Evolutionary conservation across 306 rosid genomes (phyloP).

Genomic region (Castanospermum australe): DNA sequence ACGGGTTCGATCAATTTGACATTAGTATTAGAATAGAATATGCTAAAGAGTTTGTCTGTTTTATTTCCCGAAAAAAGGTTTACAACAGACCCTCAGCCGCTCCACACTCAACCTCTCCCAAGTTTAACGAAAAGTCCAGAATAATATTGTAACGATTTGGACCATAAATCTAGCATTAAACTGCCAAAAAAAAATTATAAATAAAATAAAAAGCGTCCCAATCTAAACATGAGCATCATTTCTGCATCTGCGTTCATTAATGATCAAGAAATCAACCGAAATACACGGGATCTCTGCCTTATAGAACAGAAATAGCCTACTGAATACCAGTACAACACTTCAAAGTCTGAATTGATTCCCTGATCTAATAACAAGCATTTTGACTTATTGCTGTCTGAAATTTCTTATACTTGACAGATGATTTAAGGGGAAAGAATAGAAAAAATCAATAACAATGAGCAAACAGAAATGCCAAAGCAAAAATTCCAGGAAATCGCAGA

Average conservation of each 20-base stretch:
- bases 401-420: slow-evolving; percentile 51
- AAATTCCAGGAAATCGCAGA: slow-evolving; percentile 23
- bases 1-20: background rate
- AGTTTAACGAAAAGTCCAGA: background rate
- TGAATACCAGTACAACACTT: slow-evolving; percentile 42
- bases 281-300: slow-evolving; percentile 45
- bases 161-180: background rate
- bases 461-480: background rate
- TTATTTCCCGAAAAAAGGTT: no score
- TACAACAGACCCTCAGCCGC: no score
- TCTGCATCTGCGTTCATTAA: slow-evolving; percentile 33
- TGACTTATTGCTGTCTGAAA: slow-evolving; percentile 42
- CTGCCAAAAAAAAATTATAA: background rate
- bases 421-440: slow-evolving; percentile 15
- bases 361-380: slow-evolving; percentile 51
- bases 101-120: background rate
- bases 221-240: slow-evolving; percentile 32
- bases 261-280: slow-evolving; percentile 27
- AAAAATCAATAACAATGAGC: slow-evolving; percentile 29
- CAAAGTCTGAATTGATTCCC: slow-evolving; percentile 38
- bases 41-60: background rate
- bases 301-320: slow-evolving; percentile 46
- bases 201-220: background rate
- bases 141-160: background rate
- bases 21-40: background rate